Evolutionary conservation across 1,284 basidiomycete species (phyloP), one percentile per base, ranked within the genome.

Genomic region (Schizophyllum commune): DNA sequence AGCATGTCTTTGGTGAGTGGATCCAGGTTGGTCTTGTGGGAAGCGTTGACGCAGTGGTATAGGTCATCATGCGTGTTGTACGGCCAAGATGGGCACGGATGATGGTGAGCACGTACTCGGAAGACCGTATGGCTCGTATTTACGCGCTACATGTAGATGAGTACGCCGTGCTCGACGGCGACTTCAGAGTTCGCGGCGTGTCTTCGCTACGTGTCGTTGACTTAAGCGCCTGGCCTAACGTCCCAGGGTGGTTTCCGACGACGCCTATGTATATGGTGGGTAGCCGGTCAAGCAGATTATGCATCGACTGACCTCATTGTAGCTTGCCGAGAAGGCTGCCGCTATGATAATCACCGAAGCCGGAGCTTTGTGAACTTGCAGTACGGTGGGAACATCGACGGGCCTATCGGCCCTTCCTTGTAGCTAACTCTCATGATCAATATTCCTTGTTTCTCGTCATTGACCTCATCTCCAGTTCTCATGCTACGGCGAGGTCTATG

Each of bases 51-150:
- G 22, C 20, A 27, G 62, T 17, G n/a, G 56, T 32, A 5, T 54
- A 71, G 70, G 70, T 17, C 71, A 72, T 61, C 70, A 72, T 55
- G 68, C 66, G 17, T 72, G 70, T 57, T 71, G 71, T 55, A 71
- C 71, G 1, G 69, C 68, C 58, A 21, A 68, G 34, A 72, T 71
- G 5, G 71, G 69, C 15, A 55, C 67, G 2, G 68, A 68, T 55
- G 60, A 63, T 27, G 68, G 71, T 71, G 61, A 20, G 63, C 52
- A 6, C 9, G 5, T 59, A 9, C 27, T 58, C 21, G 5, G 6
- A 15, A 13, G 21, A 11, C 13, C 19, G 2, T 33, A 4, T 17
- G 17, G 53, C 19, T 4, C 27, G 47, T 32, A 11, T 13, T 17
- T 11, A 47, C 17, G 39, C 13, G 39, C 39, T 34, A 11, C 52